Base-by-base conservation (phyloP, 371 early-diverging fungal genomes). In the Rhizomucor pusillus region DNA sequence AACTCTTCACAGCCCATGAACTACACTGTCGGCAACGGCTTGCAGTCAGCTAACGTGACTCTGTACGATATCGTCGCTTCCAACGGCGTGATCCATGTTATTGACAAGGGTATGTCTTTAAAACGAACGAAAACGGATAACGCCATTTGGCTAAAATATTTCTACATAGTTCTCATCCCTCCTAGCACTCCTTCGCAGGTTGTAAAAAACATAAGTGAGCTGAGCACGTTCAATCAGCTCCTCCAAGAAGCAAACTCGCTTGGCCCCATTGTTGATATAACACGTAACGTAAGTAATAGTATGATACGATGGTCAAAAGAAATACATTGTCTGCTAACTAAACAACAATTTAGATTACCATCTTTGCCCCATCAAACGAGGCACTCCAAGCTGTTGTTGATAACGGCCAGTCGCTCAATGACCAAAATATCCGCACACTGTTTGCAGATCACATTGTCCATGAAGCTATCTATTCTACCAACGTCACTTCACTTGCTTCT, bases 1-100 rank as follows among this genome's bases (percentile, higher is more conserved):
- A 43, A 13, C 14, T 29, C 47, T 43, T 47, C 55, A 18, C 40
- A 47, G 36, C 29, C 29, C 19, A 20, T 37, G 1, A 47, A 29
- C 37, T 54, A 56, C 34, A 51, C 50, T 13, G 60, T 66, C 4
- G 67, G 72, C 20, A 69, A 75, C 34, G 76, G 72, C 13, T n/a
- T 45, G 13, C 19, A 35, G n/a, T 47, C 48, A 33, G 60, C 70
- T 34, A 60, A 54, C 22, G 63, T 69, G 9, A 50, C 59, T 1
- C 16, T 48, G 7, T 29, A 52, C 13, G 70, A 75, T 57, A 58
- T 75, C 19, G 47, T 56, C 2, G 67, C 72, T 12, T 61, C 65
- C 11, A 75, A 75, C 52, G 76, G 76, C 22, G 58, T 65, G 24
- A 43, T 69, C 12, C 72, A 75, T 39, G 47, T 73, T 16, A 63